Percentiles rank a stretch among this genome's conserved stretches.
phyloP scores from a whole-genome alignment of 257 asterid genomes.

The Solanum verrucosum region DNA sequence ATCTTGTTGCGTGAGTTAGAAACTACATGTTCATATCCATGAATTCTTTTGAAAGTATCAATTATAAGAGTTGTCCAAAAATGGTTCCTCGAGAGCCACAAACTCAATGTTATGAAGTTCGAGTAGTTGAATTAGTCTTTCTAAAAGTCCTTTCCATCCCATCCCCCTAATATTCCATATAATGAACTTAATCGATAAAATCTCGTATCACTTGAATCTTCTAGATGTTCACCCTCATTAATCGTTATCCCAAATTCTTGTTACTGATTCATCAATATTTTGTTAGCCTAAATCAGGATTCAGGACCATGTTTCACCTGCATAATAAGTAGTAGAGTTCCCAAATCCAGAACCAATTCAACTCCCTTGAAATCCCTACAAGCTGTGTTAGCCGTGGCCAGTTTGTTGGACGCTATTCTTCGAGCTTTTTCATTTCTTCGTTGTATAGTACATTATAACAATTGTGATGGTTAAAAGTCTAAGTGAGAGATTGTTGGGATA shows the following conservation, averaged over 20 bases:
- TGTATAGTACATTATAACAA: neutral
- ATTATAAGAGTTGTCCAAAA: neutral
- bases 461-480: no score
- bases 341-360: neutral
- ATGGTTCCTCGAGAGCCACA: neutral
- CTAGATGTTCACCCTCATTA: neutral
- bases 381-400: neutral
- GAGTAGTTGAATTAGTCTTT: neutral
- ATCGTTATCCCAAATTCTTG: neutral
- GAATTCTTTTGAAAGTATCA: neutral
- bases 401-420: no score
- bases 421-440: no score
- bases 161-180: neutral
- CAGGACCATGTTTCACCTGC: neutral
- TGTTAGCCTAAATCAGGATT: neutral
- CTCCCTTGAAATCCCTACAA: neutral
- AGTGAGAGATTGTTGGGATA: no score
- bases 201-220: neutral
- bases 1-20: neutral
- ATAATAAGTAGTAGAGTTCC: neutral
- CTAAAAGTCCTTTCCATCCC: neutral
- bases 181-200: neutral
- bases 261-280: neutral
- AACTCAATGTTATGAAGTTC: neutral
- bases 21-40: neutral